Percentiles rank a stretch among this genome's conserved stretches.
phyloP scores from a whole-genome alignment of 495 filamentous ascomycete genomes.

The Aspergillus panamensis region DNA sequence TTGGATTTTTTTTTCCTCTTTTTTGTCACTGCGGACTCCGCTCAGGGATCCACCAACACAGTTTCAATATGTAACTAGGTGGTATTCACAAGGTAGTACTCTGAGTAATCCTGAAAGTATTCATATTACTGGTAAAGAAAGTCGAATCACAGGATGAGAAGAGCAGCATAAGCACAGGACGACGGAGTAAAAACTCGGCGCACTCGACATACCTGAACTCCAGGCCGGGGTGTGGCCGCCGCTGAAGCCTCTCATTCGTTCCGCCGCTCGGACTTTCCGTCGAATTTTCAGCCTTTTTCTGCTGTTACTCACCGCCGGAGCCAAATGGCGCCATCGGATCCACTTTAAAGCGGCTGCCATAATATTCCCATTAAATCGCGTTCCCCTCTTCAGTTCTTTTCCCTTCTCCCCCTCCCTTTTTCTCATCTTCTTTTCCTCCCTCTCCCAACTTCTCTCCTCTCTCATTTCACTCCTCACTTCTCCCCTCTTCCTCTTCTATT shows the following conservation, averaged over 20 bases:
- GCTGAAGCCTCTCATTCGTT: neutral
- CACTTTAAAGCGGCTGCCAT: constrained; percentile 24
- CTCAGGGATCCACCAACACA: constrained; percentile 6
- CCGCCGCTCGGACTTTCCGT: neutral
- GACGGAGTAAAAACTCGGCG: neutral
- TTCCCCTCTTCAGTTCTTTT: constrained; percentile 20
- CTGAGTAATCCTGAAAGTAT: too few species aligned
- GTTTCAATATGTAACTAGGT: neutral
- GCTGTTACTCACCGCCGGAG: constrained; percentile 23
- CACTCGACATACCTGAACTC: neutral
- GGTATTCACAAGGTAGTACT: too few species aligned
- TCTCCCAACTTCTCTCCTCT: constrained; percentile 26
- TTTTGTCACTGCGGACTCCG: neutral
- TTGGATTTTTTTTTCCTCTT: constrained; percentile 1
- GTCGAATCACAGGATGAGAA: neutral
- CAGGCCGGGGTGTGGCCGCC: too few species aligned
- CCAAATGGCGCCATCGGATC: constrained; percentile 29
- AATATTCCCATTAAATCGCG: constrained; percentile 1
- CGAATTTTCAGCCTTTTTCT: constrained; percentile 12
- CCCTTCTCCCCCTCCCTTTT: constrained; percentile 21
- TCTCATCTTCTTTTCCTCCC: constrained; percentile 17
- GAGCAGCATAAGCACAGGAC: neutral
- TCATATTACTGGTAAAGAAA: neutral
- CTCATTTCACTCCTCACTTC: constrained; percentile 18
- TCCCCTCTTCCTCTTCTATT: constrained; percentile 22